Percentiles rank a stretch among this genome's conserved stretches.
phyloP scores from a whole-genome alignment of 2,329 filamentous ascomycete genomes.

The Neonectria coccinea region DNA sequence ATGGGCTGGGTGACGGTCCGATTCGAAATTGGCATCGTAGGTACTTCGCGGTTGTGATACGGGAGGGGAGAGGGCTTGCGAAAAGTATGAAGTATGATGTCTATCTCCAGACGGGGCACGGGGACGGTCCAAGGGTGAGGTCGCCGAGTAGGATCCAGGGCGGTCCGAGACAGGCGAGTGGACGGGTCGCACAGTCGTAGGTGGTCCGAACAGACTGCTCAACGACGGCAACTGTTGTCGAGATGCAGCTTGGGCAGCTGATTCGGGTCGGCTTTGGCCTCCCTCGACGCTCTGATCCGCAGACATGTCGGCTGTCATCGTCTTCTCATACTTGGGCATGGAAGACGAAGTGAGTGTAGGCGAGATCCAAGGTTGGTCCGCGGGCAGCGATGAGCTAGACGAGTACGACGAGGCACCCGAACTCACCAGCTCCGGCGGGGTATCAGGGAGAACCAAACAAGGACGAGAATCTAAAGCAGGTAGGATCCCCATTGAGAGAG shows the following conservation, averaged over 20 bases:
- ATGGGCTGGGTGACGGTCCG: constrained; percentile 53
- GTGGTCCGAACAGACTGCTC: constrained; percentile 67
- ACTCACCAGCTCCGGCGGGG: constrained; percentile 66
- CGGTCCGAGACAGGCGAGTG: constrained; percentile 62
- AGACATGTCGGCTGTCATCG: constrained; percentile 57
- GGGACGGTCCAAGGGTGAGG: constrained; percentile 62
- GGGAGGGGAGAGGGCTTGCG: constrained; percentile 52
- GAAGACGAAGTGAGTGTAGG: constrained; percentile 59
- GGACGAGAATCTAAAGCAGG: constrained; percentile 62
- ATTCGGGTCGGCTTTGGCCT: constrained; percentile 52
- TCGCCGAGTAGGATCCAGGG: constrained; percentile 54
- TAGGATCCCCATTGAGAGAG: constrained; percentile 68
- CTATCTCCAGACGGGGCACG: constrained; percentile 55
- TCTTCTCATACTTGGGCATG: constrained; percentile 70
- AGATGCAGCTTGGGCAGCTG: constrained; percentile 43
- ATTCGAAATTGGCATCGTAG: constrained; percentile 59
- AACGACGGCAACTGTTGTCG: constrained; percentile 67
- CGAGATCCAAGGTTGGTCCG: constrained; percentile 60
- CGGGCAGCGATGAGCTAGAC: constrained; percentile 56
- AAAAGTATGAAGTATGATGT: constrained; percentile 61
- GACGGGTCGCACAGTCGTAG: constrained; percentile 56
- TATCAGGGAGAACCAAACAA: constrained; percentile 64
- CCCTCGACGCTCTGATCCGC: constrained; percentile 54
- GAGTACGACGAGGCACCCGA: constrained; percentile 62
- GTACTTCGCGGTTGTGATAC: constrained; percentile 59